Evolutionary conservation across 129 eudicot genomes (phyloP), one percentile per base, ranked within the genome.

Genomic region (Calendula officinalis): DNA sequence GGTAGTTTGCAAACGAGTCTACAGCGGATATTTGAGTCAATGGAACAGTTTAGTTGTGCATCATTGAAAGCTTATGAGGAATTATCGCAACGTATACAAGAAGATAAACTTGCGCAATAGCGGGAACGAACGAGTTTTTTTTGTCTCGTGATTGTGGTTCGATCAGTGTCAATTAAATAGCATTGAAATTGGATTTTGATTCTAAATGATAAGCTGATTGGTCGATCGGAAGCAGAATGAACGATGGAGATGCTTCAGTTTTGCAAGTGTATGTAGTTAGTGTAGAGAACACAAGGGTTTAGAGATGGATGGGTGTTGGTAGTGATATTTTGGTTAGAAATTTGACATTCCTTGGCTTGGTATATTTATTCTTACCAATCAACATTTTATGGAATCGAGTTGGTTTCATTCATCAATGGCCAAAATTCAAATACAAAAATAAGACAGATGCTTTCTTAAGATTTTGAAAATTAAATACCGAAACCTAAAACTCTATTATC

Each of bases 41-140:
- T 92, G 95, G 96, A 92, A 71, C 85, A 70, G 71, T 88, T 83
- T 38, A 71, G 84, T 3, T 67, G 78, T 8, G 66, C 67, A 58
- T 88, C 96, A 9, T 68, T 94, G 62, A 88, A 75, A 69, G 87
- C 65, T 14, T 85, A 94, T 14, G 97, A 88, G 79, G 99, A 88
- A 60, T 54, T 94, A 51, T 46, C 88, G 74, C 84, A 82, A 69
- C 83, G 97, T 30, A 88, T 81, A 53, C 82, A 83, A 47, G 92
- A 94, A 71, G 95, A 85, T 61, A 75, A 80, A 50, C 86, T 83
- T 22, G 83, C 69, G 41, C 8, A 62, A 40, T 80, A 70, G 75
- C 74, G 14, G 35, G 83, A 72, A 62, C 56, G 48, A 50, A 27
- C 34, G 11, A 22, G 8, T 3, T 15, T 12, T 47, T 13, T 47